Base-by-base conservation (phyloP, 129 eudicot genomes). In the Apium graveolens region DNA sequence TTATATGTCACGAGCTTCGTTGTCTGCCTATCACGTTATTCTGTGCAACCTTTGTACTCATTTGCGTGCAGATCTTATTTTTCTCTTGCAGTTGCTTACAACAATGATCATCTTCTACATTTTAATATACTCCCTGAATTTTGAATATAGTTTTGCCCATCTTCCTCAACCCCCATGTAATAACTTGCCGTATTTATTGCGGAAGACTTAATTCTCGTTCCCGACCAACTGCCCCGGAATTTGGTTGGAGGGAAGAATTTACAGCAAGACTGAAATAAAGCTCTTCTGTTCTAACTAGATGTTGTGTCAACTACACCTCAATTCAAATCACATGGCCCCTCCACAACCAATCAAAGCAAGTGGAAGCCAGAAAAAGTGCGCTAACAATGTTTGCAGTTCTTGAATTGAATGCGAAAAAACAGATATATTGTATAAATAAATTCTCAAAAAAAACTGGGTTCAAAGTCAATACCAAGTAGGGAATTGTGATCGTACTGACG, bases 181-280 rank as follows among this genome's bases (percentile, higher is more conserved):
- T 38, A 41, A 24, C 45, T 20, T 73, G 20, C 51, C 53, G 27
- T 21, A 73, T 73, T 73, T 73, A 73, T 39, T 73, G 7, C 18
- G 17, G 53, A 29, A 42, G 76, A 72, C 76, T 72, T 42, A 0
- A 42, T 11, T 42, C 21, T 12, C 45, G 13, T 20, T 12, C 35
- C 76, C 76, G 76, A 42, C 76, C 76, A 73, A 73, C 48, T 42
- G 29, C 51, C 76, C 51, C 37, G 27, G 35, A n/a, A 60, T 72
- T 24, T 39, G 51, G 76, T 73, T n/a, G 55, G 46, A 12, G 31
- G 32, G 27, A 41, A 42, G 39, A 31, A 32, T 66, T 66, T 7
- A 66, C 72, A 31, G 39, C 72, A 27, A 66, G 4, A 31, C 14
- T 66, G 72, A 66, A 66, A 66, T 12, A 5, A 72, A 32, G 37